Evolutionary conservation across 192 early-diverging fungal genomes (phyloP), one percentile per base, ranked within the genome.

Genomic region (Rhizoclosmatium sp.): DNA sequence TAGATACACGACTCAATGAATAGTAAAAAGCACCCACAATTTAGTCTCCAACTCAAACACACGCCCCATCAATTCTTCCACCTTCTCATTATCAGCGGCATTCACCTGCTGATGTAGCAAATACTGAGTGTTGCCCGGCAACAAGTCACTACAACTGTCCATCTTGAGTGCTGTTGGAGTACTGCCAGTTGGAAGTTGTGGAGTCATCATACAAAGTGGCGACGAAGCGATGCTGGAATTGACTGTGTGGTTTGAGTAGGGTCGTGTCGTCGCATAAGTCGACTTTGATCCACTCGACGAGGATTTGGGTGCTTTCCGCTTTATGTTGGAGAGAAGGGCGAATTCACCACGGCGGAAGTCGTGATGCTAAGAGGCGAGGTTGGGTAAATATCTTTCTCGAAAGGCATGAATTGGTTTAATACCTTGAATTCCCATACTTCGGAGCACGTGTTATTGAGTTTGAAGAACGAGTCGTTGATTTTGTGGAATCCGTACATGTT

Each of bases 401-500:
- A 49, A 0, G 51, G 49, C 2, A 10, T 49, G 2, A 73, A 7
- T 23, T 0, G 58, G 21, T n/a, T 31, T 31, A 31, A 2, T 71
- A 82, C 81, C 79, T 83, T 83, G 76, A 83, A 83, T 79, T 83
- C 82, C 82, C 82, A 83, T 12, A 80, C 78, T 47, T 83, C 82
- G 21, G 80, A 78, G 42, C 80, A 83, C 47, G 42, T 54, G 23
- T 67, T 70, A 66, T 83, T 79, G 47, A 73, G 80, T 65, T 76
- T 76, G 75, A 76, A 76, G 49, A 76, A 76, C 7, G 75, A 76
- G 39, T 83, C 80, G 51, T 84, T 83, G 73, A 85, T 78, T 76
- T 85, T 85, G 80, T 85, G 78, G 66, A 85, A 85, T 41, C 83
- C 83, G 70, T 85, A 85, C 82, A 85, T 84, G 66, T 85, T 85